Evolutionary conservation across 768 basidiomycete species (phyloP), one percentile per base, ranked within the genome.

Genomic region (Omphalotus guepiniiformis): DNA sequence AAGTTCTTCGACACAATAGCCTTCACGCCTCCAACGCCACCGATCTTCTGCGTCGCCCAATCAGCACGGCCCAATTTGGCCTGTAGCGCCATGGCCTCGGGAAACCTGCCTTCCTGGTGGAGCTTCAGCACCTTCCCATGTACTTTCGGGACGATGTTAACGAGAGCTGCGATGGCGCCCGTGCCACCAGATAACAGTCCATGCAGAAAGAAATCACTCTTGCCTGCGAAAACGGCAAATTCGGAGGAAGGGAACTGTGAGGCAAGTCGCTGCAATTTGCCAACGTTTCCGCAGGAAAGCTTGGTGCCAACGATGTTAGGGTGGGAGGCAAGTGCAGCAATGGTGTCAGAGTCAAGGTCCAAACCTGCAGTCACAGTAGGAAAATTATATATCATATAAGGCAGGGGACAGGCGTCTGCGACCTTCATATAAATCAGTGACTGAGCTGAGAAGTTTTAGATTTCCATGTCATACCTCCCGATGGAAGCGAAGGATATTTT

Each of bases 281-380:
- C 88, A 48, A 93, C 80, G 55, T 82, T 85, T 4, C 85, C 89
- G 60, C 89, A 92, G 26, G 91, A 92, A 19, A 93, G 73, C 66
- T 88, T 93, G 42, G 78, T 82, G 49, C 91, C 91, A 50, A 92
- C 85, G 54, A 90, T 88, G 65, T 93, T 92, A 5, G 86, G 86
- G 60, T 91, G 89, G 37, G 75, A 63, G 3, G 85, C 82, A 27
- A 93, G 75, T 15, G 73, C 69, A 41, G 72, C 72, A 56, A 94
- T 75, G 42, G 76, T 74, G 62, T 93, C 89, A 0, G 88, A 90
- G 62, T 90, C 85, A 30, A 94, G 79, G 60, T 94, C 87, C 51
- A 87, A 77, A 12, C 91, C 89, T 1, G 89, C 83, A 12, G 85
- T 85, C 45, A 87, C 88, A 39, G 70, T 73, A 35, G 90, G 87